phyloP scores from a whole-genome alignment of 1,284 basidiomycete species.

The Stygiomarasmius scandens region DNA sequence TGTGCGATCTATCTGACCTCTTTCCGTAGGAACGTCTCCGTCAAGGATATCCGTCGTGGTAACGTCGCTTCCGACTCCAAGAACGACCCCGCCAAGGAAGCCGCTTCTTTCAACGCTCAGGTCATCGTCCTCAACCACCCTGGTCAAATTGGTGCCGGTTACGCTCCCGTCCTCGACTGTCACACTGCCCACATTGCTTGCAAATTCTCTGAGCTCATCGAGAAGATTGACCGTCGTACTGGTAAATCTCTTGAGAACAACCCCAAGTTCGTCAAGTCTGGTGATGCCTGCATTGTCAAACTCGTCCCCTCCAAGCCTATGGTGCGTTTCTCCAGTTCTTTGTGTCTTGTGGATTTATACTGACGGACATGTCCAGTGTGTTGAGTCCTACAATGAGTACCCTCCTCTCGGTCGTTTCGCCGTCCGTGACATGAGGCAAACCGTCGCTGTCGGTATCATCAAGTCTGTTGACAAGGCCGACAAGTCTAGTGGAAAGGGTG shows the following conservation, averaged over 20 bases:
- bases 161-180: conserved; percentile 98
- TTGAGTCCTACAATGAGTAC: conserved; percentile 97
- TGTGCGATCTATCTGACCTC: conserved; percentile 17
- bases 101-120: conserved; percentile 99
- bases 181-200: conserved; percentile 99
- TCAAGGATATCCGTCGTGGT: conserved; percentile 99
- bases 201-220: conserved; percentile 97
- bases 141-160: conserved; percentile 98
- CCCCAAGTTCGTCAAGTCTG: conserved; percentile 98
- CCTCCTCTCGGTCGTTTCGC: conserved; percentile 99
- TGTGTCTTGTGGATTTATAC: neutral
- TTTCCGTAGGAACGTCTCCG: conserved; percentile 91
- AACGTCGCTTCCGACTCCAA: conserved; percentile 99
- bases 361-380: conserved; percentile 52
- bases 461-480: conserved; percentile 94
- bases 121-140: conserved; percentile 99
- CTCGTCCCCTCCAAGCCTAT: conserved; percentile 96
- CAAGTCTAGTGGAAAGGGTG: conserved; percentile 83
- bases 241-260: conserved; percentile 88
- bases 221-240: conserved; percentile 99
- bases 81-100: conserved; percentile 99
- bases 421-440: conserved; percentile 98
- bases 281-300: conserved; percentile 97
- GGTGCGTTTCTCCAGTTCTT: too few relatives aligned
- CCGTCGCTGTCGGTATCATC: conserved; percentile 97